Evolutionary conservation across 257 asterid genomes (phyloP).

Genomic region (Linaria vulgaris): DNA sequence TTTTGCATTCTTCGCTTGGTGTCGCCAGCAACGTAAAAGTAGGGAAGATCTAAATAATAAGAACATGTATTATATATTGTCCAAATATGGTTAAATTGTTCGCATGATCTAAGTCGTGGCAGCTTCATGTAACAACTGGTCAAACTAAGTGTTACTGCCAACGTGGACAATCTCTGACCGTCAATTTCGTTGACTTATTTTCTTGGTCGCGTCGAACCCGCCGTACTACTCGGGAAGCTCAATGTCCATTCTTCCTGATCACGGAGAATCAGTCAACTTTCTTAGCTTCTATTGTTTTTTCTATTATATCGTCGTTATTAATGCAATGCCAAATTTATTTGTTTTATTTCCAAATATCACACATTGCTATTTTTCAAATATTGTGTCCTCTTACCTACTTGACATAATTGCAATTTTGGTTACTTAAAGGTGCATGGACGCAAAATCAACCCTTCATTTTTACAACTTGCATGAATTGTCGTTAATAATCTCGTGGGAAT

Average conservation of each 20-base stretch:
- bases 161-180: conserved; percentile 26
- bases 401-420: no score
- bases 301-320: no score
- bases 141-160: conserved; percentile 11
- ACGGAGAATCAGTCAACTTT: conserved; percentile 36
- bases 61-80: background rate
- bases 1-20: background rate
- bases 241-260: background rate
- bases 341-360: no score
- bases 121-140: conserved; percentile 26
- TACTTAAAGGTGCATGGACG: no score
- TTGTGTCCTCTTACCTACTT: no score
- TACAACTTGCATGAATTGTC: no score
- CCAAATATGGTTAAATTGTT: background rate
- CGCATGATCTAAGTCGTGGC: conserved; percentile 25
- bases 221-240: conserved; percentile 28
- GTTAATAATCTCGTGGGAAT: no score
- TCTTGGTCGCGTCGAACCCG: conserved; percentile 21
- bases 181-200: conserved; percentile 32
- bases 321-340: no score
- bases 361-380: no score
- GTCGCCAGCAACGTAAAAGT: background rate
- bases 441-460: no score
- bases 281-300: no score
- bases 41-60: no score